Evolutionary conservation across 2,329 filamentous ascomycete species (phyloP), one percentile per base, ranked within the genome.

Genomic region (Fusarium coicis): DNA sequence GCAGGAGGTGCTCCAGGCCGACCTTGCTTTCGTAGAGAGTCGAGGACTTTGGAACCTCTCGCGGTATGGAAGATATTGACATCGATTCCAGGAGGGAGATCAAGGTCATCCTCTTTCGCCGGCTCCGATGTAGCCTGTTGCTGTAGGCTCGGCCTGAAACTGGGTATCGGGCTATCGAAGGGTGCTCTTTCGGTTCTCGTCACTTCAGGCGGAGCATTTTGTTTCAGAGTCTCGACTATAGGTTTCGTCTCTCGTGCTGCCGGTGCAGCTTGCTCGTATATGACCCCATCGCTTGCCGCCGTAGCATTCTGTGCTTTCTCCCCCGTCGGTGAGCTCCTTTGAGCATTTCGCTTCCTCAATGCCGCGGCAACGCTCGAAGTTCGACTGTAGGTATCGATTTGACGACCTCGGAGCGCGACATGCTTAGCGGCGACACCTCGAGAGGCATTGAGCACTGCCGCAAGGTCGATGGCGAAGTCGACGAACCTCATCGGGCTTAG

Each of bases 401-500:
- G 89, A 47, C 85, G 83, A 63, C 84, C 80, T 72, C 90, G 85
- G 58, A 92, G 83, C 66, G 88, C 88, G 54, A 89, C 79, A 81
- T 92, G 90, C 80, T 88, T 91, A 54, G 86, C 82, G 54, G 91
- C 92, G 68, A 95, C 87, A 39, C 88, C 88, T 67, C 91, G 89
- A 56, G 92, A 92, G 79, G 90, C 93, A 84, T 88, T 90, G 81
- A 92, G 86, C 73, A 95, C 86, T 68, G 91, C 89, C 74, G 91
- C 90, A 76, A 93, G 85, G 84, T 95, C 93, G 79, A 95, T 85
- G 71, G 86, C 84, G 79, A 87, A 89, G 83, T 89, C 91, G 83
- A 88, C 89, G 87, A 90, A 84, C 81, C 88, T 84, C 89, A 91
- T 91, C 75, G 76, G 71, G 76, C 50, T 50, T 77, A 66, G 53